These are phyloP conservation scores for Cicer chorassanicum DNA, from an alignment of 306 rosid genomes.

Conservation along the genomic window DNA sequence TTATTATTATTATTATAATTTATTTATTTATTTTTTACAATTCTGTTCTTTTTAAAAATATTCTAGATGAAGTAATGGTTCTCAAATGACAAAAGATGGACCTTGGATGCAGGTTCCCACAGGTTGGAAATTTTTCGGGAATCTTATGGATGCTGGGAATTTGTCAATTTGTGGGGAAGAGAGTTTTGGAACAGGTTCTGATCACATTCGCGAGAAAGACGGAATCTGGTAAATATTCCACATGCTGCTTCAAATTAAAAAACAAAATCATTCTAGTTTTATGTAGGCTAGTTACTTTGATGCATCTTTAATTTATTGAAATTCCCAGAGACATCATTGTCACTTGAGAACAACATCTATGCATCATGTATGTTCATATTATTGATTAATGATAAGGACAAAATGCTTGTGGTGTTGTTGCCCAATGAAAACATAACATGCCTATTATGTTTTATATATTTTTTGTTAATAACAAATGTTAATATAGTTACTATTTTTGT, in stretches of 20 bases:
- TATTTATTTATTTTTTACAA: neutral
- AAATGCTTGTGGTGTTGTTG: neutral
- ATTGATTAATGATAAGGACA: too few species aligned
- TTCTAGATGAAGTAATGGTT: constrained; percentile 38
- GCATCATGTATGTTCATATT: too few species aligned
- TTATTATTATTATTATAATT: neutral
- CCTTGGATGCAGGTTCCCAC: constrained; percentile 79
- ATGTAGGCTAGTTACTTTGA: neutral
- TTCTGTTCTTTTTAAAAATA: neutral
- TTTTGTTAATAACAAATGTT: neutral
- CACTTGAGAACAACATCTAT: neutral
- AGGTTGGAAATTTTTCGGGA: constrained; percentile 98
- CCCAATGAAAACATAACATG: neutral
- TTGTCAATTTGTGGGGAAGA: constrained; percentile 96
- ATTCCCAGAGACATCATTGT: constrained; percentile 8
- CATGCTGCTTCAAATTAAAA: constrained; percentile 15
- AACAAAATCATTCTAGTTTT: neutral
- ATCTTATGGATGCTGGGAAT: constrained; percentile 97
- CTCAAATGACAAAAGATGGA: constrained; percentile 43
- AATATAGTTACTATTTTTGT: too few species aligned
- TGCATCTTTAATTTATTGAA: constrained; percentile 14
- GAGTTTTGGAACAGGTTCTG: constrained; percentile 98
- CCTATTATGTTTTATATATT: neutral
- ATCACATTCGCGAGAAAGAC: constrained; percentile 98
- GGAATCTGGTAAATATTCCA: constrained; percentile 84